A percentile compares a stretch with the other conserved stretches of the same genome.
These are phyloP conservation scores for Chlamydomonas schloesseri DNA, from an alignment of 139 green algal genomes.

Conservation along the genomic window DNA sequence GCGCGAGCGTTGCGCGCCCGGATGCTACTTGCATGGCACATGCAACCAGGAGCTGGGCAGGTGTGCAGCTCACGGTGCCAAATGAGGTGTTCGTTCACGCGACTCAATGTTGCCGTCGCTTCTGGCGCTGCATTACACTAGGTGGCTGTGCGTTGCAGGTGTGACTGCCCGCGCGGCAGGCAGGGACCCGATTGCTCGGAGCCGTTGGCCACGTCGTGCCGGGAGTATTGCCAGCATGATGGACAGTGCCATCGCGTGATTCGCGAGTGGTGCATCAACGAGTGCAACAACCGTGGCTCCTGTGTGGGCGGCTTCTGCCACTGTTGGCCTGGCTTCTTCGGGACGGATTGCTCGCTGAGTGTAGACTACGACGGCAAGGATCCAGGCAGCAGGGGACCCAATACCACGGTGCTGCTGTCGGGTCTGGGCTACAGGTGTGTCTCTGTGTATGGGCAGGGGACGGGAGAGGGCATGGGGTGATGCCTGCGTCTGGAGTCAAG, in stretches of 20 bases:
- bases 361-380: not conserved
- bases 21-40: conserved; percentile 33
- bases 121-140: too few relatives aligned
- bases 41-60: conserved; percentile 42
- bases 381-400: not conserved
- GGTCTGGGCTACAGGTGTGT: conserved; percentile 15
- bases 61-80: too few relatives aligned
- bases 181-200: conserved; percentile 16
- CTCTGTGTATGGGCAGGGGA: too few relatives aligned
- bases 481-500: not conserved
- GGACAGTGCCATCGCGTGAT: conserved; percentile 16
- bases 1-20: not conserved
- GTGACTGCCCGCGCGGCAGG: conserved; percentile 33
- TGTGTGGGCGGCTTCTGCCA: conserved; percentile 38
- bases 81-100: too few relatives aligned
- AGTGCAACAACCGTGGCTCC: conserved; percentile 19
- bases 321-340: conserved; percentile 38
- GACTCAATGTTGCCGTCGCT: too few relatives aligned
- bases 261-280: conserved; percentile 37
- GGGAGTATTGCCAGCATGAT: conserved; percentile 12
- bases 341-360: conserved; percentile 19
- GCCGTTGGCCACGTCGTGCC: conserved; percentile 15
- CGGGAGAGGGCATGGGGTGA: not conserved
- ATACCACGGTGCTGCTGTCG: conserved; percentile 11
- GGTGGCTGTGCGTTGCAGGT: not conserved